Percentiles rank a stretch among this genome's conserved stretches.
Evolutionary conservation across 345 rosid genomes (phyloP).

Genomic region (Barbarea vulgaris): DNA sequence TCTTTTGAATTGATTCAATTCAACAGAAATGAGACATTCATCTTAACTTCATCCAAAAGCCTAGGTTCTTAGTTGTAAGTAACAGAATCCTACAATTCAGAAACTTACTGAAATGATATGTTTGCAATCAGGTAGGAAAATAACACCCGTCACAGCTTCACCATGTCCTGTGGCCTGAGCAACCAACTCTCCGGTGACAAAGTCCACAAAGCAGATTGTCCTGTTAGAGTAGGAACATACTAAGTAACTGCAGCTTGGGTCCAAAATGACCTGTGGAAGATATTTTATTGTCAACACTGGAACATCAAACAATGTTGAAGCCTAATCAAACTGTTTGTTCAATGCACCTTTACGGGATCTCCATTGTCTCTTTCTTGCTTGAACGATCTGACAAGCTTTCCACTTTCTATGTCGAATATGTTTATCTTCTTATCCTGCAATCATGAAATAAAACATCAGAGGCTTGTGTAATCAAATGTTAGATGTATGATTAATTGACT

Average conservation of each 20-base stretch:
- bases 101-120: constrained; percentile 82
- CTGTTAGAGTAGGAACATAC: constrained; percentile 76
- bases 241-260: constrained; percentile 78
- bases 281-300: constrained; percentile 28
- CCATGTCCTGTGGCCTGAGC: constrained; percentile 75
- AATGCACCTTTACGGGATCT: constrained; percentile 72
- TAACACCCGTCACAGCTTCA: constrained; percentile 74
- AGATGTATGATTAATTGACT: constrained; percentile 5
- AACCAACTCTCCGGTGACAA: constrained; percentile 65
- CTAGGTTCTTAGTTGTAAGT: not conserved
- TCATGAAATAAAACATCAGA: constrained; percentile 12
- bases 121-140: constrained; percentile 82
- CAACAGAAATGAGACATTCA: not conserved
- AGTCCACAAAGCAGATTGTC: constrained; percentile 68
- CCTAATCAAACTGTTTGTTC: constrained; percentile 25
- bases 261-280: constrained; percentile 62
- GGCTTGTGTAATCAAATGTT: not conserved
- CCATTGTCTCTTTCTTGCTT: constrained; percentile 72
- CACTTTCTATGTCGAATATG: constrained; percentile 57
- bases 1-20: not conserved
- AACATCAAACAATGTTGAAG: constrained; percentile 16
- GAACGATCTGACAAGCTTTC: constrained; percentile 73
- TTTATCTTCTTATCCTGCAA: constrained; percentile 82
- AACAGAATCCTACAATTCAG: constrained; percentile 16
- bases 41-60: constrained; percentile 9